Evolutionary conservation across 768 basidiomycete genomes (phyloP), one percentile per base, ranked within the genome.

Genomic region (Termitomyces sp.): DNA sequence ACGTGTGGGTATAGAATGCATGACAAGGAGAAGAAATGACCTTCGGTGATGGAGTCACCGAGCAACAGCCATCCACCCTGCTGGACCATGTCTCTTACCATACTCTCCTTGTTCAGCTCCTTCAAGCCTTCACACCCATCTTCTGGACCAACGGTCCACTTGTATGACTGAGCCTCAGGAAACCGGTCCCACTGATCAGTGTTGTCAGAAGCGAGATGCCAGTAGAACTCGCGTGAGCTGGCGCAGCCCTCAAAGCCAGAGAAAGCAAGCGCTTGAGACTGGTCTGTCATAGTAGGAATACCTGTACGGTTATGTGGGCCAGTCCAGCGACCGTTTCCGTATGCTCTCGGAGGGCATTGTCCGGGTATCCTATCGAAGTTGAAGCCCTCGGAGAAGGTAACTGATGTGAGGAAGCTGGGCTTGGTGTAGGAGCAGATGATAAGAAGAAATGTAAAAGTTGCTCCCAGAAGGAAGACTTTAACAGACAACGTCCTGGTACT

Each of bases 11-110:
- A 81, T 3, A 88, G 74, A 41, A 79, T 61, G 62, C 86, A 88
- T 0, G 85, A 87, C 0, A 87, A 64, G 5, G 86, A 87, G 66
- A 87, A 88, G 72, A 88, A 88, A 65, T 88, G 85, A 58, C 82
- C 83, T 64, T 88, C 86, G 2, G 82, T 81, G 17, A 87, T 81
- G 0, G 85, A 87, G 62, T 88, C 85, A 28, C 86, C 86, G 7
- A 87, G 65, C 7, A 88, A 60, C 15, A 87, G 70, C 86, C 86
- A 88, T 2, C 86, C 86, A 12, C 85, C 86, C n/a, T 80, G 71
- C 62, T 85, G 79, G 14, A 85, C 84, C 63, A 88, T 67, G 58
- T 84, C 77, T 54, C 68, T 72, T 42, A 88, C 71, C 45, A 88
- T 68, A 10, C 67, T 68, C 38, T 71, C 74, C 15, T 69, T 64